Evolutionary conservation across 2,329 filamentous ascomycete species (phyloP), one percentile per base, ranked within the genome.

Genomic region (Ophiostoma himal-ulmi): DNA sequence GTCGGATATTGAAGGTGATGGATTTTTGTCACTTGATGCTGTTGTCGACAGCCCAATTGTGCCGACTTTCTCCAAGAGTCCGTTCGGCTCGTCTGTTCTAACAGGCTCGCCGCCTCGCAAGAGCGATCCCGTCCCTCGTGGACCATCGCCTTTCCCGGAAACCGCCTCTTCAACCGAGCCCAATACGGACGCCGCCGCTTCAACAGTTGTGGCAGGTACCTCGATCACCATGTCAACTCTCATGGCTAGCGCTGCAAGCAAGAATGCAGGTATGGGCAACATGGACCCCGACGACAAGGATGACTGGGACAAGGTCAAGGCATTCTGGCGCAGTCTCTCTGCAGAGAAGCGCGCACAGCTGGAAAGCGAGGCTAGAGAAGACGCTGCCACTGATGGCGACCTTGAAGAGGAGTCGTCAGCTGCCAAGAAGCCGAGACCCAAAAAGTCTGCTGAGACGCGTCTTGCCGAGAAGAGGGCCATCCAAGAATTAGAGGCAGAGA

Each of bases 11-110:
- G 88, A 90, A 54, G 85, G 84, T 1, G 85, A 86, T 66, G 91
- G 89, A 0, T 94, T 92, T 75, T 83, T 88, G 75, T 93, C 90
- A 5, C 82, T 94, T 8, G 85, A 93, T 77, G 91, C 91, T 13
- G 86, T 93, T 10, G 84, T 92, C 1, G 85, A 89, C 26, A 87
- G 84, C 66, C 87, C 90, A 3, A 75, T 82, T 1, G 73, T 76
- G 68, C 73, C 77, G 44, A 74, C 76, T 65, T 37, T 70, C 36
- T 14, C 67, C 13, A 69, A 69, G 41, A 70, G 41, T 13, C 68
- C 70, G 13, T 69, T 73, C n/a, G 68, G 36, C 3, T 22, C 64
- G 5, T 66, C 64, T 8, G 5, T 44, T 1, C 11, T 41, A n/a
- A 17, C 64, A 44, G 13, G n/a, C 69, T 44, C 64, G 37, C 17